Percentiles rank a stretch among this genome's conserved stretches.
Conservation (phyloP, 495 filamentous ascomycete species). For the Aspergillus haitiensis region DNA sequence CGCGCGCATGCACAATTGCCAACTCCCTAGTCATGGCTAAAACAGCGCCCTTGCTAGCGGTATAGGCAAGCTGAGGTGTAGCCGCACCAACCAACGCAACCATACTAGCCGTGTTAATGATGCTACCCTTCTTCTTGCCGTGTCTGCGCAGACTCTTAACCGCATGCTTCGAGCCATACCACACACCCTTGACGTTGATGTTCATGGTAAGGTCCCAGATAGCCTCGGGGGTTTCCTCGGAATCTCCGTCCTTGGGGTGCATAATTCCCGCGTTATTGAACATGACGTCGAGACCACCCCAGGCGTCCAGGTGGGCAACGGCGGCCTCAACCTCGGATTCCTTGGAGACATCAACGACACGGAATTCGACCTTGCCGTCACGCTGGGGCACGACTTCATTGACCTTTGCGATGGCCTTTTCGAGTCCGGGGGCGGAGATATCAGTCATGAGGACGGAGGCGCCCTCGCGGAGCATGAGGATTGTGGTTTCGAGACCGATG, state of each 20-base stretch:
- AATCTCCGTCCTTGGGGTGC: conserved; percentile 86
- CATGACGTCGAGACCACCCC: conserved; percentile 92
- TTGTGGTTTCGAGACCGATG: conserved; percentile 91
- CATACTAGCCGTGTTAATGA: conserved; percentile 95
- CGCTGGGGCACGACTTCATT: conserved; percentile 64
- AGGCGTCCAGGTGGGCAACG: conserved; percentile 70
- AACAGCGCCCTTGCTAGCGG: conserved; percentile 91
- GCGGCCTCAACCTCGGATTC: conserved; percentile 70
- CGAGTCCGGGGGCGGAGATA: conserved; percentile 70
- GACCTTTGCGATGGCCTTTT: conserved; percentile 68
- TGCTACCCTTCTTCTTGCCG: conserved; percentile 71
- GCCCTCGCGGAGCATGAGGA: conserved; percentile 89
- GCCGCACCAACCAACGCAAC: conserved; percentile 90
- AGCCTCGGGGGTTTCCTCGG: conserved; percentile 77
- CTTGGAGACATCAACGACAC: conserved; percentile 65
- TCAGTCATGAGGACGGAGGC: conserved; percentile 86
- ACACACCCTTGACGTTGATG: conserved; percentile 98
- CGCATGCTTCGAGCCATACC: conserved; percentile 94
- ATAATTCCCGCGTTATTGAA: conserved; percentile 99
- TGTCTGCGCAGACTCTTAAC: conserved; percentile 78
- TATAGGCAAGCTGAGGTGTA: conserved; percentile 95
- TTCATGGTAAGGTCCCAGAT: conserved; percentile 94
- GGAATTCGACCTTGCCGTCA: conserved; percentile 53
- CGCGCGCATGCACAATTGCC: conserved; percentile 80
- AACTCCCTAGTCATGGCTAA: conserved; percentile 81